Conservation (phyloP, 148 eudicot species). For the Suaeda aralocaspica region DNA sequence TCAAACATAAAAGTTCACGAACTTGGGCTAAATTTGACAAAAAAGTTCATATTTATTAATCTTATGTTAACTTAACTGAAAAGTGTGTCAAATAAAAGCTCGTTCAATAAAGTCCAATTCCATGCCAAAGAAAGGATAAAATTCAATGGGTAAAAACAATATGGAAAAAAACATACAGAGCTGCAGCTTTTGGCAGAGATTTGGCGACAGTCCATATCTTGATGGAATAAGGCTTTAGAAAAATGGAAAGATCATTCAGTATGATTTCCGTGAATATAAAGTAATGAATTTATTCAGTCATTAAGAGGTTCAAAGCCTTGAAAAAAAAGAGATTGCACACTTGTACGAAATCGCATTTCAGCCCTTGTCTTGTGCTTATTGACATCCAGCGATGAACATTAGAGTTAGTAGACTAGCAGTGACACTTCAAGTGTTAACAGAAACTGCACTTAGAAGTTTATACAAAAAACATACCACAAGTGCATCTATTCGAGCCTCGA, state of each 20-base stretch:
- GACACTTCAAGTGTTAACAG: not conserved
- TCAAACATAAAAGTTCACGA: too few relatives aligned
- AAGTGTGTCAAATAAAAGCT: not conserved
- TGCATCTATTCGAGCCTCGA: slow-evolving; percentile 98
- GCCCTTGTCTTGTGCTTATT: not conserved
- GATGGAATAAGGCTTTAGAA: not conserved
- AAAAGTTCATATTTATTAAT: not conserved
- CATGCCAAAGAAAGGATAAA: not conserved
- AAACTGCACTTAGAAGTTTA: not conserved
- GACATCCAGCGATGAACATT: not conserved
- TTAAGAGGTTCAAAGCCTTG: not conserved
- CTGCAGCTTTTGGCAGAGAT: not conserved
- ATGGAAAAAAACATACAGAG: not conserved
- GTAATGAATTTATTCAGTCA: not conserved
- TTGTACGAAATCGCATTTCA: not conserved
- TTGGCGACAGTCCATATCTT: not conserved
- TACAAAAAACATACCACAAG: slow-evolving; percentile 64
- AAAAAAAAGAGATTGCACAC: not conserved
- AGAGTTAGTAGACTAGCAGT: not conserved
- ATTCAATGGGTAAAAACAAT: not conserved
- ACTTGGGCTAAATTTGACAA: too few relatives aligned
- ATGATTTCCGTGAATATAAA: not conserved
- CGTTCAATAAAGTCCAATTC: not conserved
- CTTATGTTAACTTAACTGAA: not conserved
- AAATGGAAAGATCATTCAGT: not conserved